These are phyloP conservation scores for Capsella bursapastoris DNA, from an alignment of 345 rosid genomes.

Conservation along the genomic window DNA sequence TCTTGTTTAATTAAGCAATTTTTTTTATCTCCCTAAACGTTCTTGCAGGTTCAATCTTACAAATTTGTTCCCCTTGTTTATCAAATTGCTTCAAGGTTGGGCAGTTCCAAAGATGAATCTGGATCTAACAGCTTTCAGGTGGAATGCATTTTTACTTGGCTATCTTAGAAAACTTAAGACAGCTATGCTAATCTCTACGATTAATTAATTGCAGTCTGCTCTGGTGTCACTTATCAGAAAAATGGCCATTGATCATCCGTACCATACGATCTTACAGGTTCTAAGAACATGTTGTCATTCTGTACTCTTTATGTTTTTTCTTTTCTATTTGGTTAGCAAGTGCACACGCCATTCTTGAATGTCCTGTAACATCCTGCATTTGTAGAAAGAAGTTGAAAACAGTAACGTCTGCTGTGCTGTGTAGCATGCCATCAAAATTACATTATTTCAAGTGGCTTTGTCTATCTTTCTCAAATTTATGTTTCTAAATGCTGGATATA, in stretches of 20 bases:
- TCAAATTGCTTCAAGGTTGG: slow-evolving; percentile 98
- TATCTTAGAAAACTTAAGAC: slow-evolving; percentile 20
- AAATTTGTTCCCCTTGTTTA: slow-evolving; percentile 89
- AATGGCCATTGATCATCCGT: slow-evolving; percentile 98
- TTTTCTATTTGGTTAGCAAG: slow-evolving; percentile 1
- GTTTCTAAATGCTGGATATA: slow-evolving; percentile 19
- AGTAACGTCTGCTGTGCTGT: slow-evolving; percentile 20
- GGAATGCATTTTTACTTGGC: slow-evolving; percentile 24
- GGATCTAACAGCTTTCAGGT: slow-evolving; percentile 89
- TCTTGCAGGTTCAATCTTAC: slow-evolving; percentile 82
- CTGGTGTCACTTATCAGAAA: slow-evolving; percentile 89
- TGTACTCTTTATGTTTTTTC: slow-evolving; percentile 15
- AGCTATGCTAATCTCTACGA: slow-evolving; percentile 36
- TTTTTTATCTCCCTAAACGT: slow-evolving; percentile 16
- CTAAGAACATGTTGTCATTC: slow-evolving; percentile 15
- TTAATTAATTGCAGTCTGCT: slow-evolving; percentile 71
- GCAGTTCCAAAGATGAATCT: slow-evolving; percentile 70
- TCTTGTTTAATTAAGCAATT: slow-evolving; percentile 21
- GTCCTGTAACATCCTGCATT: slow-evolving; percentile 24
- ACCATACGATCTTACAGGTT: slow-evolving; percentile 95
- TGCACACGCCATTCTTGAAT: neutral
- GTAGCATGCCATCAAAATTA: slow-evolving; percentile 7
- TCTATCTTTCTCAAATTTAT: slow-evolving; percentile 6
- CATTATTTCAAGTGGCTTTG: slow-evolving; percentile 23
- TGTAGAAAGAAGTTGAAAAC: slow-evolving; percentile 27